Base-by-base conservation (phyloP, 352 stramenopile species). In the Phytophthora constricta region DNA sequence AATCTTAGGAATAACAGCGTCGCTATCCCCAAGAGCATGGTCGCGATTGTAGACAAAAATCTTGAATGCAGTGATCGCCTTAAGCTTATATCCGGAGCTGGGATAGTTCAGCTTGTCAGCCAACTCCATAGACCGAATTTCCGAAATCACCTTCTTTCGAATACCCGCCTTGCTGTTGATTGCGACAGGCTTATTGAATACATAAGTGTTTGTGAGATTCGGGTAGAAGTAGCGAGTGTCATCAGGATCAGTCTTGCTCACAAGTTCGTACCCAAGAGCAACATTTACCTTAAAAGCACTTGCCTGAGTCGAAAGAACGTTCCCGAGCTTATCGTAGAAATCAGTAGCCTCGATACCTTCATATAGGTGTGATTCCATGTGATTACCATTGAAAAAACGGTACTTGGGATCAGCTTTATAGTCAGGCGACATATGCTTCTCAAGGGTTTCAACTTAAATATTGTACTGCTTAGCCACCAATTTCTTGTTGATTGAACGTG, bases 21-120 rank as follows among this genome's bases (percentile, higher is more conserved):
- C 31, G 31, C 31, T 37, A 37, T 37, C 31, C 31, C 31, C 31
- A 7, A 37, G 13, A 11, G 31, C 31, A 37, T 37, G 31, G 7
- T 37, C 31, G 31, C 31, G 31, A 37, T 37, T 7, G 13, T 37
- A 37, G 7, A 37, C 7, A 37, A 13, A 37, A 37, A 37, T 37
- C 31, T 37, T 37, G 31, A 37, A 37, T 11, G 7, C 31, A 37
- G 31, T 37, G 31, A 37, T 37, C 7, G 31, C 31, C 31, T 37
- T 37, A 11, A 37, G 7, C 31, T 37, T 7, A 37, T 46, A 46
- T 46, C 39, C 39, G 17, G 39, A 46, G 4, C 39, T 46, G 17
- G 39, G 39, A 22, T 46, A 46, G 39, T 46, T 46, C 13, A 46
- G 39, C 39, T 46, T 46, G 39, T 46, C 39, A 46, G 39, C 39